Evolutionary conservation across 2,329 filamentous ascomycete genomes (phyloP).

Genomic region (Monilinia fructicola): DNA sequence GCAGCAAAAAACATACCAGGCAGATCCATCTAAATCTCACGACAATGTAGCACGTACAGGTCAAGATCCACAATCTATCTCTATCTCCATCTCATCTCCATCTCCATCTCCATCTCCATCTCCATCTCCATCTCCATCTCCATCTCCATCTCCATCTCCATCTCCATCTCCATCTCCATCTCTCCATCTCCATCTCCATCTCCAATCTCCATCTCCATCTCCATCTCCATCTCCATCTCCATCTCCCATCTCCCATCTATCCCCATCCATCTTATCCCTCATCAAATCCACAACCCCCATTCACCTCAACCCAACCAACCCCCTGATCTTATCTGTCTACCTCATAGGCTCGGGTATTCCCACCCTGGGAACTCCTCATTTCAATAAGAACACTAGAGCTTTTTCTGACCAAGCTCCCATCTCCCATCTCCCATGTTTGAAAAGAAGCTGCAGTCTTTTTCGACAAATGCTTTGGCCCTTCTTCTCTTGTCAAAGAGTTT

Average conservation of each 20-base stretch:
- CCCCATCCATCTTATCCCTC: too few relatives aligned
- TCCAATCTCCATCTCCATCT: too few relatives aligned
- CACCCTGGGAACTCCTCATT: not conserved
- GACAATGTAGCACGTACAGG: not conserved
- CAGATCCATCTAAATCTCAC: not conserved
- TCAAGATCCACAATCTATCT: not conserved
- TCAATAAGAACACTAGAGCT: too few relatives aligned
- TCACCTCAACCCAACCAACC: not conserved
- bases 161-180: not conserved
- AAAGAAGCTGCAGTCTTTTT: too few relatives aligned
- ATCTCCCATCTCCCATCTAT: not conserved
- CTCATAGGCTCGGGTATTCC: not conserved
- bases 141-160: not conserved
- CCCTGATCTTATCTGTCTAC: not conserved
- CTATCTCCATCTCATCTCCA: not conserved
- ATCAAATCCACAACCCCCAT: not conserved
- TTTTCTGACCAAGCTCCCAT: too few relatives aligned
- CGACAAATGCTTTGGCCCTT: not conserved
- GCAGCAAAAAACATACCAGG: not conserved
- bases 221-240: too few relatives aligned
- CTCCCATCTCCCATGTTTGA: too few relatives aligned
- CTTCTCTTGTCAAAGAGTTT: not conserved
- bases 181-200: too few relatives aligned
- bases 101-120: not conserved
- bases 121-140: not conserved